Evolutionary conservation across 768 basidiomycete genomes (phyloP).

Genomic region (Kwoniella dendrophila): DNA sequence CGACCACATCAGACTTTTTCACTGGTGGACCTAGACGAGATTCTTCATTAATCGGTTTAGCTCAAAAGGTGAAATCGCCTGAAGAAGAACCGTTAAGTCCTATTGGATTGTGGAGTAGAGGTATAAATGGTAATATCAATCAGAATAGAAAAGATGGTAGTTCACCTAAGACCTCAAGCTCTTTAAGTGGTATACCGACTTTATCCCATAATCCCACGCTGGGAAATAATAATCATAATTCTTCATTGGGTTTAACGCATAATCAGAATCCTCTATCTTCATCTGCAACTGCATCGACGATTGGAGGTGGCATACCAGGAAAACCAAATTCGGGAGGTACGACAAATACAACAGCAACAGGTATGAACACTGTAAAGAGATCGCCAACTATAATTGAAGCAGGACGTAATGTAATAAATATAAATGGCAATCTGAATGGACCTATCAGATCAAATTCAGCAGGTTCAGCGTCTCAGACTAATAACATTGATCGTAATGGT

Average conservation of each 20-base stretch:
- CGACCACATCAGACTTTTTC: conserved; percentile 44
- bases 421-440: background rate
- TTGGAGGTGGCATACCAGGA: too few relatives aligned
- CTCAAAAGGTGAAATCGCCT: conserved; percentile 12
- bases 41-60: background rate
- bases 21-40: conserved; percentile 18
- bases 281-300: background rate
- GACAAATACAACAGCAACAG: background rate
- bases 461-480: background rate
- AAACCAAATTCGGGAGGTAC: background rate
- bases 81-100: conserved; percentile 2
- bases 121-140: conserved; percentile 5
- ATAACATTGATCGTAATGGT: too few relatives aligned
- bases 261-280: too few relatives aligned
- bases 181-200: conserved; percentile 7
- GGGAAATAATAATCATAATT: too few relatives aligned
- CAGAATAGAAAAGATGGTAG: background rate
- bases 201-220: conserved; percentile 2
- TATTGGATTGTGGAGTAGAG: conserved; percentile 12
- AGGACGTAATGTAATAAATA: background rate
- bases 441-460: conserved; percentile 4
- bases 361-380: background rate
- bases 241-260: too few relatives aligned
- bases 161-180: conserved; percentile 12
- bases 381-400: background rate